Conservation (phyloP, 2,329 filamentous ascomycete species). For the Tothia fuscella region DNA sequence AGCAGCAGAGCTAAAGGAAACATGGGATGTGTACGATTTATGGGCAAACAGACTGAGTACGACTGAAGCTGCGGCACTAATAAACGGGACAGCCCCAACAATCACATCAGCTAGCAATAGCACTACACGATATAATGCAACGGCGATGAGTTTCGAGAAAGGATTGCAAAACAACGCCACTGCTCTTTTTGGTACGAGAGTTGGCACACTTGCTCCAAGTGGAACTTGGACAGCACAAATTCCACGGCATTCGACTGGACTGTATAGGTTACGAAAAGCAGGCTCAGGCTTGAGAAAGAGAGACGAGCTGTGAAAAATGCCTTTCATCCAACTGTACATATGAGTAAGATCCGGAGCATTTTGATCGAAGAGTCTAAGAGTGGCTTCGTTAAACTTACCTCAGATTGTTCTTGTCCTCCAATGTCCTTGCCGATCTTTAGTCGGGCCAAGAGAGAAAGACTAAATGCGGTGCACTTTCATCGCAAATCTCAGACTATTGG, state of each 20-base stretch:
- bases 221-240: conserved; percentile 35
- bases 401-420: too few relatives aligned
- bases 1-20: conserved; percentile 28
- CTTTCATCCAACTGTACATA: too few relatives aligned
- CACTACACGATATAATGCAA: conserved; percentile 36
- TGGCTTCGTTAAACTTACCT: too few relatives aligned
- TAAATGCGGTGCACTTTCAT: too few relatives aligned
- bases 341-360: too few relatives aligned
- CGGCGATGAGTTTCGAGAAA: conserved; percentile 35
- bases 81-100: conserved; percentile 28
- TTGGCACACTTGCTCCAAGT: conserved; percentile 31
- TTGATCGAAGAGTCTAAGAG: too few relatives aligned
- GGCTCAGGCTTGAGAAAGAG: conserved; percentile 22
- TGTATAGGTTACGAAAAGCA: conserved; percentile 35
- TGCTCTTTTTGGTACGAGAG: conserved; percentile 34
- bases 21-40: conserved; percentile 43
- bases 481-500: too few relatives aligned
- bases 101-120: conserved; percentile 18
- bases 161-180: conserved; percentile 32
- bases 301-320: conserved; percentile 30
- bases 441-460: too few relatives aligned
- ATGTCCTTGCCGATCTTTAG: too few relatives aligned
- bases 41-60: conserved; percentile 44
- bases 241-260: conserved; percentile 36
- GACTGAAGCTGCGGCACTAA: conserved; percentile 31